These are phyloP conservation scores for Colletotrichum cereale DNA, from an alignment of 2,329 filamentous ascomycete species.

Conservation along the genomic window DNA sequence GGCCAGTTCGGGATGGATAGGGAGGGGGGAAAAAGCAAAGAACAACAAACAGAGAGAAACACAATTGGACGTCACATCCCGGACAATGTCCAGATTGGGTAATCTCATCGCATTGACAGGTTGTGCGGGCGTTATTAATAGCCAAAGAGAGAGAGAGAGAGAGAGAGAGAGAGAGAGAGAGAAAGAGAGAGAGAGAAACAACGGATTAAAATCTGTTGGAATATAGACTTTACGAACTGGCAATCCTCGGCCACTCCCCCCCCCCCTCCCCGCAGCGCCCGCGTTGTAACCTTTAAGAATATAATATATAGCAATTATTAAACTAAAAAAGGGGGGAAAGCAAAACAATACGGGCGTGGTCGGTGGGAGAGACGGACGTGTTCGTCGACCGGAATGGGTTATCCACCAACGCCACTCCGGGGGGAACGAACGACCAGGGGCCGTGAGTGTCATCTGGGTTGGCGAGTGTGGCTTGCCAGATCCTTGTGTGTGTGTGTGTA, in stretches of 20 bases:
- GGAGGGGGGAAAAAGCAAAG: constrained; percentile 25
- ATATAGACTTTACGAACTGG: constrained; percentile 12
- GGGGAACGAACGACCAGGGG: constrained; percentile 11
- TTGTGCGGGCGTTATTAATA: constrained; percentile 28
- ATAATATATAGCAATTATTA: not conserved
- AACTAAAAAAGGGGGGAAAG: not conserved
- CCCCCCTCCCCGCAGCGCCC: not conserved
- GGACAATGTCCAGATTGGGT: constrained; percentile 27
- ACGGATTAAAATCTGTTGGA: not conserved
- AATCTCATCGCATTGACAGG: constrained; percentile 37
- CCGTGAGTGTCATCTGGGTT: too few relatives aligned
- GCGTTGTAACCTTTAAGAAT: not conserved
- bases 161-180: not conserved
- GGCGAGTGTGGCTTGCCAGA: constrained; percentile 14
- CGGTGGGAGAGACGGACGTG: constrained; percentile 32
- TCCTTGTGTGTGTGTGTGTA: not conserved
- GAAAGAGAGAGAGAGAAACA: not conserved
- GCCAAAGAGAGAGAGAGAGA: not conserved
- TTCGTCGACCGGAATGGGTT: constrained; percentile 30
- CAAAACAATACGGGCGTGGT: not conserved
- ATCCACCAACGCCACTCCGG: constrained; percentile 28
- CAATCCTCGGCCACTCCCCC: not conserved
- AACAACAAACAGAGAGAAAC: constrained; percentile 29
- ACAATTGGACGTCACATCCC: constrained; percentile 31
- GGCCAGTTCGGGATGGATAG: not conserved